Conservation (phyloP, 2,329 filamentous ascomycete species). For the Epichloe bromicola region DNA sequence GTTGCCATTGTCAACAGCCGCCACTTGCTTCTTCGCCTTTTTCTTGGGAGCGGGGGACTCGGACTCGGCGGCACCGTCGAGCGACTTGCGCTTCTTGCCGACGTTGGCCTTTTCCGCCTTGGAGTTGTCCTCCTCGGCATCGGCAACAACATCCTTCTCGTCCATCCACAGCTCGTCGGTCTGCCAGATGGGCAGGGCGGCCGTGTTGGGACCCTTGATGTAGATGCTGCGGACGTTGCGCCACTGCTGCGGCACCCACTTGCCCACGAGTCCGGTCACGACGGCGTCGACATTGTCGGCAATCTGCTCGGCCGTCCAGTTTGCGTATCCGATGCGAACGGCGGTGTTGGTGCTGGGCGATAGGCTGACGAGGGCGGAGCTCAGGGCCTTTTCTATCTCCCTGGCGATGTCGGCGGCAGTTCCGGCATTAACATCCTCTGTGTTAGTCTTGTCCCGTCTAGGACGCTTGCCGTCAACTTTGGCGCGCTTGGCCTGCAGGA, state of each 20-base stretch:
- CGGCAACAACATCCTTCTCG: conserved; percentile 57
- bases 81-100: conserved; percentile 51
- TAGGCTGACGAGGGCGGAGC: conserved; percentile 68
- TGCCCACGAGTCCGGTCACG: conserved; percentile 55
- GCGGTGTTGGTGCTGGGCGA: conserved; percentile 67
- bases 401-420: conserved; percentile 55
- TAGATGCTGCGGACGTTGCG: conserved; percentile 72
- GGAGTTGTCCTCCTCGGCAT: conserved; percentile 37
- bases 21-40: conserved; percentile 20
- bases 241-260: conserved; percentile 78
- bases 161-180: conserved; percentile 86
- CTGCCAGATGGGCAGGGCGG: conserved; percentile 86
- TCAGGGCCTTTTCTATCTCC: conserved; percentile 68
- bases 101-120: conserved; percentile 42
- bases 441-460: conserved; percentile 38
- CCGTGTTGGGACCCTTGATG: conserved; percentile 81
- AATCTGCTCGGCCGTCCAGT: conserved; percentile 62
- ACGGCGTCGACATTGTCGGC: conserved; percentile 71
- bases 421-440: conserved; percentile 31
- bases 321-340: conserved; percentile 64
- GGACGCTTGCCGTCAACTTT: conserved; percentile 47
- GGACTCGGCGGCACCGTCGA: conserved; percentile 23
- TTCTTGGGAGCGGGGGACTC: conserved; percentile 30
- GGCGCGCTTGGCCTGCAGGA: conserved; percentile 48
- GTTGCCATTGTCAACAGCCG: conserved; percentile 29